Evolutionary conservation across 1,284 basidiomycete genomes (phyloP).

Genomic region (Trichosporon faecale): DNA sequence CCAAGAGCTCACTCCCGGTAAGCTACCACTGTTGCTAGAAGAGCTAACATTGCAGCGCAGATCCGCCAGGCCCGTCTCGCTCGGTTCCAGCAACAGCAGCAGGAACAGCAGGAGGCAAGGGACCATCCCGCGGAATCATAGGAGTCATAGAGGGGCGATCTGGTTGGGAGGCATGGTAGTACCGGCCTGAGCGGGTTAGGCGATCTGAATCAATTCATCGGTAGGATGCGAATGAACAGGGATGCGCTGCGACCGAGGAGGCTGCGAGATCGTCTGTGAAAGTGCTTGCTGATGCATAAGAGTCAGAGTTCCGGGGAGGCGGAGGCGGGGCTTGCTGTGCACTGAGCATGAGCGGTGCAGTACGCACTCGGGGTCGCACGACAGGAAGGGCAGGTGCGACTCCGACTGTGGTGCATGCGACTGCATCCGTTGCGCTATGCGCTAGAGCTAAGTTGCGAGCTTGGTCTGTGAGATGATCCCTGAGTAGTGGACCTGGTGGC

Average conservation of each 20-base stretch:
- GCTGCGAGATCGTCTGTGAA: neutral
- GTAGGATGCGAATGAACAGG: neutral
- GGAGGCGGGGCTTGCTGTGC: neutral
- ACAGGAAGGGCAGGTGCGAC: neutral
- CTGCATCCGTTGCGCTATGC: neutral
- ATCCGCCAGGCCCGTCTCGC: slow-evolving; percentile 71
- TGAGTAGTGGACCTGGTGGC: neutral
- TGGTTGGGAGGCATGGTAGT: neutral
- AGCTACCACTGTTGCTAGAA: slow-evolving; percentile 34
- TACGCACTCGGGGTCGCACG: neutral
- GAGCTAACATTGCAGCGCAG: slow-evolving; percentile 65
- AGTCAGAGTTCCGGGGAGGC: neutral
- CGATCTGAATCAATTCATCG: slow-evolving; percentile 8
- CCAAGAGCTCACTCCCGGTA: slow-evolving; percentile 45
- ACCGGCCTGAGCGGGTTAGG: neutral
- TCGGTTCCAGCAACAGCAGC: slow-evolving; percentile 57
- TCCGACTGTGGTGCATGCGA: neutral
- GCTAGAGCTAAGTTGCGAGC: neutral
- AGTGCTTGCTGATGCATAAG: neutral
- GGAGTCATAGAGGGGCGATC: neutral
- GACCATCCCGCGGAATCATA: neutral
- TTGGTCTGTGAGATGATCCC: neutral
- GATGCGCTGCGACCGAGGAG: neutral
- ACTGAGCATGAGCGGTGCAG: neutral
- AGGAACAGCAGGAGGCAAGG: slow-evolving; percentile 12